A percentile compares a stretch with the other conserved stretches of the same genome.
Evolutionary conservation across 2,329 filamentous ascomycete species (phyloP).

Genomic region (Fusarium sp.): DNA sequence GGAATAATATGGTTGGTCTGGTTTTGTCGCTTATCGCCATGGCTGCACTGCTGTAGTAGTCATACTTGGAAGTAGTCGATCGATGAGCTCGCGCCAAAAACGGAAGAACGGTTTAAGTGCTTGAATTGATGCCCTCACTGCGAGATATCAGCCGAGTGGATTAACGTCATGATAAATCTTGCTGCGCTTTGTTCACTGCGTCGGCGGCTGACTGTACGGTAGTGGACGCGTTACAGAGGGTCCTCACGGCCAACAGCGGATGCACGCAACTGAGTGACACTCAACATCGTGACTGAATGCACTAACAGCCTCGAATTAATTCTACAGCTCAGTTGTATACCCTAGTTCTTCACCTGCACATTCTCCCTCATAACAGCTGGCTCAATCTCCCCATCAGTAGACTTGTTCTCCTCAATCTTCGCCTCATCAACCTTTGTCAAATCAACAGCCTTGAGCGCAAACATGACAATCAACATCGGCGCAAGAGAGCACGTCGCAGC

Average conservation of each 20-base stretch:
- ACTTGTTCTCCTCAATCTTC: conserved; percentile 19
- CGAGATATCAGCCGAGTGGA: rapidly evolving
- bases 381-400: background rate
- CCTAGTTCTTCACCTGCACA: background rate
- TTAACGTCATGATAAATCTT: rapidly evolving
- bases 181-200: rapidly evolving
- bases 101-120: rapidly evolving
- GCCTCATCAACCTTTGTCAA: conserved; percentile 26
- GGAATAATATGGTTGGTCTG: background rate
- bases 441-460: conserved; percentile 38
- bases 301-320: background rate
- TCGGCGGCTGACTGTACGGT: too few species aligned
- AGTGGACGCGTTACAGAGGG: rapidly evolving
- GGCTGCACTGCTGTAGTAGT: background rate
- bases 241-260: too few species aligned
- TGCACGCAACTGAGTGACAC: too few species aligned
- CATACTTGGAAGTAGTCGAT: too few species aligned
- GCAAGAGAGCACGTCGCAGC: conserved; percentile 35
- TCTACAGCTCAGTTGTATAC: rapidly evolving
- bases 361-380: background rate
- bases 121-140: rapidly evolving
- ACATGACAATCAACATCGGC: conserved; percentile 40
- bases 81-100: too few species aligned
- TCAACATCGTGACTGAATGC: background rate
- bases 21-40: background rate